Conservation (phyloP, 306 rosid genomes). For the Coriaria nepalensis region DNA sequence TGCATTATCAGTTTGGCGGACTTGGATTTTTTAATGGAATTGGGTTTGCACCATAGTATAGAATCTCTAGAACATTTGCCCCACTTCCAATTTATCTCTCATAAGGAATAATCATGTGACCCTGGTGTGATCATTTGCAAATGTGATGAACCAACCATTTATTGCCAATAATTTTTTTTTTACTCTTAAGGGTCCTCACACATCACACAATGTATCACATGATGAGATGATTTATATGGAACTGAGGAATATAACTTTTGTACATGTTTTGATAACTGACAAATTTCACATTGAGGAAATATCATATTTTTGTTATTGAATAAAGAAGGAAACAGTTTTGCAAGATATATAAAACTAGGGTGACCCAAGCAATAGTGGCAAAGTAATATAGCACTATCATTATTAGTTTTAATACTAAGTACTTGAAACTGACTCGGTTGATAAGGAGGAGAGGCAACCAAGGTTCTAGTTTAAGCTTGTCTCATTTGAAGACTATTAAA, state of each 20-base stretch:
- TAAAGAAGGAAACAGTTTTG: not conserved
- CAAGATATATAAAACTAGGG: constrained; percentile 1
- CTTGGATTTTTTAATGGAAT: not conserved
- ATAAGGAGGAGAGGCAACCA: not conserved
- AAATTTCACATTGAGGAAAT: constrained; percentile 1
- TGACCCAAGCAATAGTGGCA: constrained; percentile 5
- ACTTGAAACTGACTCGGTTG: too few species aligned
- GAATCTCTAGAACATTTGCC: not conserved
- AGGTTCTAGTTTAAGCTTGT: too few species aligned
- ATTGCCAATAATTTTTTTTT: not conserved
- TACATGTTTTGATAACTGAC: constrained; percentile 4
- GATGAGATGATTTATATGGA: not conserved
- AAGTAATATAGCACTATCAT: not conserved
- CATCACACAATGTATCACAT: too few species aligned
- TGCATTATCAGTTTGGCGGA: not conserved
- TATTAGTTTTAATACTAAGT: not conserved
- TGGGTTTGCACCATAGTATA: not conserved
- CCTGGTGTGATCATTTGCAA: not conserved
- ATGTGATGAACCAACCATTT: not conserved
- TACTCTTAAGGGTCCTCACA: constrained; percentile 1
- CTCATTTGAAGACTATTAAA: too few species aligned
- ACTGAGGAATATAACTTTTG: not conserved
- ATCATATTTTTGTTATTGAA: constrained; percentile 1
- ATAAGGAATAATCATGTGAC: too few species aligned
- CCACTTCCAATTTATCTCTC: not conserved